Base-by-base conservation (phyloP, 1,284 basidiomycete species). In the Vanrija pseudolonga region DNA sequence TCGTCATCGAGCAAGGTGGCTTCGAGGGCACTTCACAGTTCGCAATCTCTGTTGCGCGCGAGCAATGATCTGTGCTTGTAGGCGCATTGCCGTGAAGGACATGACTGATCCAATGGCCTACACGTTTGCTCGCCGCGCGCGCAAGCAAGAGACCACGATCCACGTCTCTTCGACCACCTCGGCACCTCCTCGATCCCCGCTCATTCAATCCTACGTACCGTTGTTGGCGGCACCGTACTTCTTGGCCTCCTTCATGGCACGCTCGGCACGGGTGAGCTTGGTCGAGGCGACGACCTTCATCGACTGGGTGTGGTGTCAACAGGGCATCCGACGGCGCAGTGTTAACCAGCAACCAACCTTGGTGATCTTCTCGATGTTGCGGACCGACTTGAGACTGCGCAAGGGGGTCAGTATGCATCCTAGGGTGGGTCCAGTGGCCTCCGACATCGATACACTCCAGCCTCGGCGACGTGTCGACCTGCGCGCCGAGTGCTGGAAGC, bases 221-320 rank as follows among this genome's bases (percentile, higher is more conserved):
- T 87, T 83, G 83, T 95, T 97, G 73, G 95, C 91, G 62, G 85
- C 74, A 68, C 96, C 96, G 79, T 98, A 99, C 73, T 87, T 79
- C 83, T 98, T 96, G 71, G 93, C 96, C 61, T 85, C 84, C 63
- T 81, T 80, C 93, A 98, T 98, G 64, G 95, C 93, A 70, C 87
- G 84, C 82, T 94, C 90, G 55, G 95, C 94, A 81, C 95, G 95
- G 75, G 85, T 85, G 55, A 98, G 86, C 79, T 96, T 95, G 59
- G 94, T 97, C 52, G 95, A 96, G 56, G 95, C 96, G 83, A 98
- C 96, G 84, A 94, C 91, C 84, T 97, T 98, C 95, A 98, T 98
- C 55, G 94, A 97, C 91, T 96, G 70, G 50, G 55, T 19, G 36
- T 24, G 28, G 41, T 32, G 42, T 53, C n/a, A 55, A 45, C 53